Conservation (phyloP, 2,329 filamentous ascomycete genomes). For the Tolypocladium album region DNA sequence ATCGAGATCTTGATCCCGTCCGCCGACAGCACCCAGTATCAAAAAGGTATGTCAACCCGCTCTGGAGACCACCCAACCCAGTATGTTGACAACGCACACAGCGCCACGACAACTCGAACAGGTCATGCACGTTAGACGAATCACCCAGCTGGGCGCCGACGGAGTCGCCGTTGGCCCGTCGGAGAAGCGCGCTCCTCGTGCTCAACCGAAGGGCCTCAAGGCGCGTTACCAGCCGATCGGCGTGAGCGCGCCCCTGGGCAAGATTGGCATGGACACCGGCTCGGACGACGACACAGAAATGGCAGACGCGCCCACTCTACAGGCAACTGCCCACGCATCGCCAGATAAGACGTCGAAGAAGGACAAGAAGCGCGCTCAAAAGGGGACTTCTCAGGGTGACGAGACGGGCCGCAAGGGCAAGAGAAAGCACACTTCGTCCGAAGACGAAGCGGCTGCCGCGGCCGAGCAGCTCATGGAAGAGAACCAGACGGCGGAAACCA, state of each 20-base stretch:
- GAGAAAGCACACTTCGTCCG: conserved; percentile 23
- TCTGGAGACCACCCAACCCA: neutral
- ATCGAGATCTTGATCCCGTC: conserved; percentile 53
- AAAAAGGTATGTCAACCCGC: conserved; percentile 31
- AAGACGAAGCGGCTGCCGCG: conserved; percentile 25
- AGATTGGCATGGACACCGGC: conserved; percentile 27
- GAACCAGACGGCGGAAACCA: conserved; percentile 23
- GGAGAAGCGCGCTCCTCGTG: conserved; percentile 41
- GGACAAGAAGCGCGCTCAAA: conserved; percentile 10
- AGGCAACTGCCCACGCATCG: conserved; percentile 8
- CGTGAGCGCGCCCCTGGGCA: conserved; percentile 23
- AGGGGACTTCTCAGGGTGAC: conserved; percentile 2
- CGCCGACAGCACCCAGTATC: conserved; percentile 42
- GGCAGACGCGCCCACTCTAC: conserved; percentile 23
- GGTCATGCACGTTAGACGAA: conserved; percentile 54
- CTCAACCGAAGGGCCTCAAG: conserved; percentile 57
- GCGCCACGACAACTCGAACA: conserved; percentile 37
- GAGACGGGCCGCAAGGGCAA: conserved; percentile 20
- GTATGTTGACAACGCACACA: conserved; percentile 2
- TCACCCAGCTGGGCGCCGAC: conserved; percentile 42
- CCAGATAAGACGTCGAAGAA: conserved; percentile 20
- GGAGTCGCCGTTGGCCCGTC: conserved; percentile 25
- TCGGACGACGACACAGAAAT: conserved; percentile 32
- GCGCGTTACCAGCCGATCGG: conserved; percentile 60
- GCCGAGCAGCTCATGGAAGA: conserved; percentile 24